Evolutionary conservation across 2,329 filamentous ascomycete species (phyloP), one percentile per base, ranked within the genome.

Genomic region (Thelonectria blattea): DNA sequence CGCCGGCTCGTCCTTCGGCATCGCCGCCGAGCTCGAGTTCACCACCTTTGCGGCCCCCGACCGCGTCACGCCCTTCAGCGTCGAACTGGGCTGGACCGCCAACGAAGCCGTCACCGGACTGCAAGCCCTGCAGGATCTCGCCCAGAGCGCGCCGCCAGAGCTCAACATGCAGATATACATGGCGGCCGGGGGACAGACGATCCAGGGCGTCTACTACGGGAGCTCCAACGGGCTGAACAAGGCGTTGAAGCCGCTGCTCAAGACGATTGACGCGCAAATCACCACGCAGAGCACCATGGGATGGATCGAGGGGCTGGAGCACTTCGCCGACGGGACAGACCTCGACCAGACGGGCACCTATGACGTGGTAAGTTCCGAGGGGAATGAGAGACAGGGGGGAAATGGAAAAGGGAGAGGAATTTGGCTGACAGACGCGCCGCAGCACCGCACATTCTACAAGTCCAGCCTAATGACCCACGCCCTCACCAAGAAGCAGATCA

Each of bases 1-100:
- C 0, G 73, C 72, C 0, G 73, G 73, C 4, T 74, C 72, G 12
- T 71, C 72, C 3, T 75, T 71, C 18, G 73, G 73, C 2, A 68
- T 75, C 30, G 72, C 73, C 0, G 67, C 68, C 4, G 70, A 74
- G 18, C 67, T 73, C 2, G 68, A 70, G 55, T 73, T 73, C 42
- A 52, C 60, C 18, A 73, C 71, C 0, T 72, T 73, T 18, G 54
- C 48, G 1, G 70, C 68, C 2, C 70, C 71, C 1, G 45, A 55
- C 1, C 49, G 56, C 3, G 64, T 65, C 5, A 70, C 67, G 0
- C 57, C 66, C 0, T 72, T 72, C 22, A 64, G 3, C 0, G 65
- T 73, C 4, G 60, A 71, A 1, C 54, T 67, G 0, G 57, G 62
- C 8, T 72, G 70, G 70, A 60, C 34, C 1, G 54, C 63, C 7